A percentile compares a stretch with the other conserved stretches of the same genome.
Conservation (phyloP, 257 asterid genomes). For the Asclepias syriaca region DNA sequence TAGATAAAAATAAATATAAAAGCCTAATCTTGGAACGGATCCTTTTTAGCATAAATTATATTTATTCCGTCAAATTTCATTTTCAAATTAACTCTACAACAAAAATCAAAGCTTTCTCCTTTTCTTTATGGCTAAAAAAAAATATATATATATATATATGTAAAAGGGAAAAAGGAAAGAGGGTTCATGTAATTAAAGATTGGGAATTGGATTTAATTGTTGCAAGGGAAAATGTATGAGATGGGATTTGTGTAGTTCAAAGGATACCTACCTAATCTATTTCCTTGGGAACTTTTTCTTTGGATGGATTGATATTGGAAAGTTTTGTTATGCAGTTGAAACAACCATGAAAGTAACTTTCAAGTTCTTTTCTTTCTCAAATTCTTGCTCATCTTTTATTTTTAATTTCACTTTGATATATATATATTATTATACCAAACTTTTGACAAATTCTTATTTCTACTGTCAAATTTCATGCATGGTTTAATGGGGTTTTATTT, state of each 20-base stretch:
- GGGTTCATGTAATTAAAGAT: too few species aligned
- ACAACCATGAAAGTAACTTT: conserved; percentile 2
- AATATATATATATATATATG: too few species aligned
- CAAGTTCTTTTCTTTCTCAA: conserved; percentile 1
- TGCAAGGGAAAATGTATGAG: not conserved
- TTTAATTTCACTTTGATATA: not conserved
- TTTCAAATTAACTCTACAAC: too few species aligned
- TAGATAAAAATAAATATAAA: not conserved
- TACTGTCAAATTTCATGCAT: conserved; percentile 18
- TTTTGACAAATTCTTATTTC: conserved; percentile 21
- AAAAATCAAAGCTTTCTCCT: too few species aligned
- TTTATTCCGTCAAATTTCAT: not conserved
- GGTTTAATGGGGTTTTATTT: conserved; percentile 6
- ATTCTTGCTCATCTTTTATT: not conserved
- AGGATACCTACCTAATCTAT: conserved; percentile 2
- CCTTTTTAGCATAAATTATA: not conserved
- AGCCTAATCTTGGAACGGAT: not conserved
- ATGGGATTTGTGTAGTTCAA: not conserved
- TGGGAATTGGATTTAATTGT: not conserved
- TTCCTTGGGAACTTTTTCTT: not conserved
- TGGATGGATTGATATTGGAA: not conserved
- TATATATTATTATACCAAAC: not conserved
- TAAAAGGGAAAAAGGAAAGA: not conserved
- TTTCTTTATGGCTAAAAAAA: too few species aligned
- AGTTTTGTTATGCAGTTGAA: conserved; percentile 10